Conservation (phyloP, 2,329 filamentous ascomycete genomes). For the Pyrenochaeta sp. region DNA sequence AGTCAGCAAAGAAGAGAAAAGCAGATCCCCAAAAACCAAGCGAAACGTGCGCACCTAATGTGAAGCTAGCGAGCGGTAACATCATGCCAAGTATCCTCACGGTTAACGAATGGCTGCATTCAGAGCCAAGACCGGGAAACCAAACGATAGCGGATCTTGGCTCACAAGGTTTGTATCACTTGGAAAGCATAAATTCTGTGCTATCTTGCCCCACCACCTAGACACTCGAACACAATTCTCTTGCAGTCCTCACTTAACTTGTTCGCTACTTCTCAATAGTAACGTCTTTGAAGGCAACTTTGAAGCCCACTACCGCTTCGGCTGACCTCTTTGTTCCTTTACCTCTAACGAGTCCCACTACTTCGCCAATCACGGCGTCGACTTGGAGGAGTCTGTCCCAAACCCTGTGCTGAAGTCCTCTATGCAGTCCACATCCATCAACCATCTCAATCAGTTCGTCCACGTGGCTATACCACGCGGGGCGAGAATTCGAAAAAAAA, state of each 20-base stretch:
- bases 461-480: slow-evolving; percentile 22
- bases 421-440: slow-evolving; percentile 31
- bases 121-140: slow-evolving; percentile 10
- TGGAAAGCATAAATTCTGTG: slow-evolving; percentile 3
- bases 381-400: slow-evolving; percentile 40
- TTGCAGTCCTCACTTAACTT: neutral
- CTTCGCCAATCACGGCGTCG: slow-evolving; percentile 37
- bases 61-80: neutral
- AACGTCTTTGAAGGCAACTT: neutral
- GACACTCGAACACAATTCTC: neutral
- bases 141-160: slow-evolving; percentile 5
- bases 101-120: slow-evolving; percentile 7
- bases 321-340: neutral
- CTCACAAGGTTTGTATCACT: slow-evolving; percentile 9
- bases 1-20: neutral
- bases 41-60: neutral
- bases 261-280: neutral
- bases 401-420: slow-evolving; percentile 37
- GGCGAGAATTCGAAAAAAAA: slow-evolving; percentile 31
- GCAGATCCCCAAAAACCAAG: neutral
- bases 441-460: slow-evolving; percentile 29
- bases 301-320: neutral
- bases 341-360: slow-evolving; percentile 4
- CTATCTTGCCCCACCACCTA: slow-evolving; percentile 3
- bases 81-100: slow-evolving; percentile 1